phyloP scores from a whole-genome alignment of 73 alveolate genomes.

The Stentor coeruleus region DNA sequence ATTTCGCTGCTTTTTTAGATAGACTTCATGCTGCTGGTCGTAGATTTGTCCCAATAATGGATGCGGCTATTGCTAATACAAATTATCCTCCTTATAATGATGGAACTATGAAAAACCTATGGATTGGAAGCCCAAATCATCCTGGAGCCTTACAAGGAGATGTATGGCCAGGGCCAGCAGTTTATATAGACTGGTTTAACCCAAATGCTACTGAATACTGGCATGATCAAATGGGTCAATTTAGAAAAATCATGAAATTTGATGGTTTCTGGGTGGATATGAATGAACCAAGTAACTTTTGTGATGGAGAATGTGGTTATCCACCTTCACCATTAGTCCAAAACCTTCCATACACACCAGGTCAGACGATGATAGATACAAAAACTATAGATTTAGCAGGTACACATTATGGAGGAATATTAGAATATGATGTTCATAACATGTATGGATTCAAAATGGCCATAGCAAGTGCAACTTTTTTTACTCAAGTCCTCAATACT shows the following conservation, averaged over 20 bases:
- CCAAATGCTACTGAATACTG: constrained; percentile 69
- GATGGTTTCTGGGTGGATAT: constrained; percentile 97
- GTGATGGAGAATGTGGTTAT: constrained; percentile 49
- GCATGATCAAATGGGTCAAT: constrained; percentile 54
- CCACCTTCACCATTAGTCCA: not conserved
- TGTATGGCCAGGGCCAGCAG: constrained; percentile 96
- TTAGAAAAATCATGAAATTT: constrained; percentile 57
- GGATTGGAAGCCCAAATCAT: constrained; percentile 70
- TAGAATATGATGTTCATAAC: not conserved
- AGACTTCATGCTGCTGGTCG: constrained; percentile 44
- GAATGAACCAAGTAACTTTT: constrained; percentile 89
- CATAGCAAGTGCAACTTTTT: not conserved
- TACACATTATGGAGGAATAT: constrained; percentile 9
- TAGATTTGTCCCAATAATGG: constrained; percentile 87
- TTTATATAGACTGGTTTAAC: constrained; percentile 81
- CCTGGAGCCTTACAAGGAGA: constrained; percentile 68
- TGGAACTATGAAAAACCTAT: constrained; percentile 70
- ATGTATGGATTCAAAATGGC: not conserved
- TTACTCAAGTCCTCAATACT: not conserved
- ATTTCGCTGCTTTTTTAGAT: constrained; percentile 29
- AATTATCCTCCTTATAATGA: constrained; percentile 57
- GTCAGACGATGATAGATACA: not conserved
- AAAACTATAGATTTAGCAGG: constrained; percentile 6
- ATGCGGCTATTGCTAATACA: constrained; percentile 80
- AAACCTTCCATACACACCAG: constrained; percentile 2